These are phyloP conservation scores for Cantharellus anzutake DNA, from an alignment of 768 basidiomycete genomes.

Conservation along the genomic window DNA sequence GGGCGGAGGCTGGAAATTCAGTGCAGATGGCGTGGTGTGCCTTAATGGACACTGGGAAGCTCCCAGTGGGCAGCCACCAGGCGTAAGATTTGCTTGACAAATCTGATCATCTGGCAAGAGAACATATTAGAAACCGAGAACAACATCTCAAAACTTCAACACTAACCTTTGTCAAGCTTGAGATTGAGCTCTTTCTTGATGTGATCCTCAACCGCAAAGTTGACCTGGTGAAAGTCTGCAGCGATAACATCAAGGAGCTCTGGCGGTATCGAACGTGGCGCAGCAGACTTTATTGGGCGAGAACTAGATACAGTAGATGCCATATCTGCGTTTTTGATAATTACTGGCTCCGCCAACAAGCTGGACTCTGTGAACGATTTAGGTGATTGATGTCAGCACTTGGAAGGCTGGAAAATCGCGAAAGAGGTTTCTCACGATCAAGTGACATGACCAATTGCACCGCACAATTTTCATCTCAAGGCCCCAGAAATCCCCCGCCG, in stretches of 20 bases:
- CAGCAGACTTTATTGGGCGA: too few relatives aligned
- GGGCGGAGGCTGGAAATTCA: slow-evolving; percentile 80
- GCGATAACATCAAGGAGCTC: slow-evolving; percentile 29
- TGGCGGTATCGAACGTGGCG: not conserved
- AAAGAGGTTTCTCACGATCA: too few relatives aligned
- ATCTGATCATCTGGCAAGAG: slow-evolving; percentile 67
- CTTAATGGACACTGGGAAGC: slow-evolving; percentile 83
- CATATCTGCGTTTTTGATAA: too few relatives aligned
- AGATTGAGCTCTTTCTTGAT: slow-evolving; percentile 67
- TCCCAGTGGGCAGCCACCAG: slow-evolving; percentile 76
- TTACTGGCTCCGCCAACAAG: too few relatives aligned
- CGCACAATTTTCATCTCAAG: too few relatives aligned
- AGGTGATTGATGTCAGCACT: too few relatives aligned
- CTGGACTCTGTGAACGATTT: too few relatives aligned
- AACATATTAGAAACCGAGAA: not conserved
- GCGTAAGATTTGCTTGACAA: slow-evolving; percentile 63
- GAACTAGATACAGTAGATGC: too few relatives aligned
- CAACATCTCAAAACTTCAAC: not conserved
- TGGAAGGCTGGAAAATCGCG: too few relatives aligned
- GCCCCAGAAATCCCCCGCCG: too few relatives aligned
- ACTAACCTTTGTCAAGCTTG: slow-evolving; percentile 79
- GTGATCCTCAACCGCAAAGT: slow-evolving; percentile 60
- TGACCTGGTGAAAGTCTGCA: slow-evolving; percentile 91
- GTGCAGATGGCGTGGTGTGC: slow-evolving; percentile 72
- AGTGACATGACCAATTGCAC: too few relatives aligned